Percentiles rank a stretch among this genome's conserved stretches.
These are phyloP conservation scores for Bisporella sp. DNA, from an alignment of 2,329 filamentous ascomycete species.

Conservation along the genomic window DNA sequence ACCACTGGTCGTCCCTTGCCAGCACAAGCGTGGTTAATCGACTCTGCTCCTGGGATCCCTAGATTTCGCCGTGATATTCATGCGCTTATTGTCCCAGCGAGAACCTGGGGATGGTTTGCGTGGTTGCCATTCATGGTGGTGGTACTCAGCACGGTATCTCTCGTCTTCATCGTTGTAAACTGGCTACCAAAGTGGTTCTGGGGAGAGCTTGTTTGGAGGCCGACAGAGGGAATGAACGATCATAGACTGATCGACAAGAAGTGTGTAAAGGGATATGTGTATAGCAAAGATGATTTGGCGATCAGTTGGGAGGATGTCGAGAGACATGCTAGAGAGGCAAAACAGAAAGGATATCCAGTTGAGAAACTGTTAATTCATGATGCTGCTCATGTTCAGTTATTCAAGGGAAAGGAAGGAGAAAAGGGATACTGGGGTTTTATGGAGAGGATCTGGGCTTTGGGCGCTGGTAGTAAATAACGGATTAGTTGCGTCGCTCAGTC, in stretches of 20 bases:
- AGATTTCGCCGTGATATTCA: slow-evolving; percentile 20
- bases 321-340: slow-evolving; percentile 5
- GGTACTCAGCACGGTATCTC: slow-evolving; percentile 3
- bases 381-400: slow-evolving; percentile 21
- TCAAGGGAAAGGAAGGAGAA: slow-evolving; percentile 19
- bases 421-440: slow-evolving; percentile 21
- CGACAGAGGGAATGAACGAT: slow-evolving; percentile 14
- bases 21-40: slow-evolving; percentile 11
- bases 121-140: slow-evolving; percentile 12
- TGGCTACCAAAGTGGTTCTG: slow-evolving; percentile 20
- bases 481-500: not conserved
- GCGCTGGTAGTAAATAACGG: not conserved
- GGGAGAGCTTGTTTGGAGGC: slow-evolving; percentile 20
- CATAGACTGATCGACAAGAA: slow-evolving; percentile 8
- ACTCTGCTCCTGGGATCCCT: slow-evolving; percentile 21
- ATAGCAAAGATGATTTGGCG: slow-evolving; percentile 19
- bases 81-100: slow-evolving; percentile 11
- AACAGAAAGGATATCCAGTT: slow-evolving; percentile 16
- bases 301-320: slow-evolving; percentile 10
- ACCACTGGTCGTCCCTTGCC: slow-evolving; percentile 12
- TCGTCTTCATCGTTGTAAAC: slow-evolving; percentile 16
- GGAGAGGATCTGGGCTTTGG: not conserved
- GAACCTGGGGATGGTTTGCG: slow-evolving; percentile 8
- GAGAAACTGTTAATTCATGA: slow-evolving; percentile 15
- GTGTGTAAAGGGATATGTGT: slow-evolving; percentile 18